Percentiles rank a stretch among this genome's conserved stretches.
These are phyloP conservation scores for Ophiocordyceps polyrhachis-furcata DNA, from an alignment of 2,329 filamentous ascomycete species.

Conservation along the genomic window DNA sequence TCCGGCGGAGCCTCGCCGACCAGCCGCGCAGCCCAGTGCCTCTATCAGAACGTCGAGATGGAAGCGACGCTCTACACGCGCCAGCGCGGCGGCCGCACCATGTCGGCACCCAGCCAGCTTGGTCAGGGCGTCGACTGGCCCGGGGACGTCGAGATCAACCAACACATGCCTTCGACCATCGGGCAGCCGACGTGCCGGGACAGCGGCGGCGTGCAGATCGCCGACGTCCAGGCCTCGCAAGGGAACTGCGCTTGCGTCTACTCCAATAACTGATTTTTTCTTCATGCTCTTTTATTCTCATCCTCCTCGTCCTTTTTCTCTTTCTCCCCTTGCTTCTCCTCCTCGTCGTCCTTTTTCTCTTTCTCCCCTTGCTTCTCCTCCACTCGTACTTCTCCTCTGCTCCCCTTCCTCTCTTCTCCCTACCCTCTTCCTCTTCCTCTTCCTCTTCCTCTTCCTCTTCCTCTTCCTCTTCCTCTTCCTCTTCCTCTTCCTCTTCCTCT, in stretches of 20 bases:
- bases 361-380: too few species aligned
- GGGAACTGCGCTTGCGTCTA: slow-evolving; percentile 21
- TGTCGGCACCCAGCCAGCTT: slow-evolving; percentile 2
- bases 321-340: not conserved
- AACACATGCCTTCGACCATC: slow-evolving; percentile 21
- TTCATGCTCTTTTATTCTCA: not conserved
- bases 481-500: too few species aligned
- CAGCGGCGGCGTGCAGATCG: slow-evolving; percentile 15
- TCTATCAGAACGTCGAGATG: slow-evolving; percentile 36
- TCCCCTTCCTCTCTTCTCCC: too few species aligned
- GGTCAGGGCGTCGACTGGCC: slow-evolving; percentile 27
- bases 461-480: not conserved
- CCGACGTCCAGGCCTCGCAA: slow-evolving; percentile 16
- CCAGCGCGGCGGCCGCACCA: slow-evolving; percentile 8
- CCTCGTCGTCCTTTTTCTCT: not conserved
- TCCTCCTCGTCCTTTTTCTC: not conserved
- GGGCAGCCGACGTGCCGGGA: slow-evolving; percentile 36
- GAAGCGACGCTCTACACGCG: slow-evolving; percentile 41
- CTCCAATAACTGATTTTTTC: slow-evolving; percentile 8
- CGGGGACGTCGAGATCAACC: slow-evolving; percentile 35
- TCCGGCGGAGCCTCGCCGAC: slow-evolving; percentile 19
- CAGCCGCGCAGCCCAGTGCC: slow-evolving; percentile 32
- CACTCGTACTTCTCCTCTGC: not conserved
- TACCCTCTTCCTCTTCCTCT: not conserved
- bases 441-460: not conserved